Evolutionary conservation across 352 stramenopile genomes (phyloP), one percentile per base, ranked within the genome.

Genomic region (Aphanomyces euteiches): DNA sequence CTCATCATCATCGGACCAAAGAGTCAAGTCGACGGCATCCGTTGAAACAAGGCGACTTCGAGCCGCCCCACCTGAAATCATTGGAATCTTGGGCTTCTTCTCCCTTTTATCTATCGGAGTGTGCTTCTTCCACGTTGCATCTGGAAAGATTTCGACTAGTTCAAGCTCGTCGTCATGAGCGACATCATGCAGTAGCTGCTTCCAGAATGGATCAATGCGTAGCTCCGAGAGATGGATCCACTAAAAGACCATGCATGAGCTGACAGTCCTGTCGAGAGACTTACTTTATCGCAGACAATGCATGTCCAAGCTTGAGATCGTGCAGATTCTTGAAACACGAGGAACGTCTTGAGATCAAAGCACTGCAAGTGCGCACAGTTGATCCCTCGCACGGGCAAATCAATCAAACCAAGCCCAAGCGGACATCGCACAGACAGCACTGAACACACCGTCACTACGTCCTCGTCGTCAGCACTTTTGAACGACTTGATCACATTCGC

Each of bases 341-440:
- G 75, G 73, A 97, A 98, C 3, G 89, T 97, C 70, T 73, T 81
- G 37, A 98, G 76, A 76, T 98, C 94, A 75, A 98, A 98, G 75
- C 96, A 98, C 82, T 98, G 93, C 60, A 98, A 79, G 74, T 98
- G 96, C 63, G 90, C 96, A 74, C 96, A 98, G 74, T 95, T 69
- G 39, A 87, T 74, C 7, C 93, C 93, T 47, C 96, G 79, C 15
- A 95, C 94, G 13, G 96, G 94, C 28, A 90, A 79, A 61, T 89
- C 78, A 57, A 98, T 98, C 36, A 92, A 80, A 38, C 87, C 88
- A 17, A 96, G 68, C 0, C 89, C 87, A 8, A 96, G 75, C 4
- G 89, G 89, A 79, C 89, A 96, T 21, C 87, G 86, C n/a, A 96
- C 81, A 8, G 88, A 96, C 19, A 96, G 79, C 61, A 95, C 84